phyloP scores from a whole-genome alignment of 345 rosid genomes.

The Reutealis trisperma region DNA sequence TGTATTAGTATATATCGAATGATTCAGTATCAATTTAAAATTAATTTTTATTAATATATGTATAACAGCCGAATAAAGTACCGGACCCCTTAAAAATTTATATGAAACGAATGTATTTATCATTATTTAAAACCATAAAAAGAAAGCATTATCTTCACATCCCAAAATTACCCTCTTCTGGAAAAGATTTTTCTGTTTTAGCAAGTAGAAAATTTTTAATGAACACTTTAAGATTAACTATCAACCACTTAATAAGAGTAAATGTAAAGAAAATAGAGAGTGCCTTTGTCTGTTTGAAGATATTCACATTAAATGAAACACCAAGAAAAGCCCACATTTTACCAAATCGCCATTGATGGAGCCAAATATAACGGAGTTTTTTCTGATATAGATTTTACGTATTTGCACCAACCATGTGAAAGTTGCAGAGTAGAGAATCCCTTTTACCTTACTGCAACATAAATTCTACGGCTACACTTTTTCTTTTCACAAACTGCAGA shows the following conservation, averaged over 20 bases:
- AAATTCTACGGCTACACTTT: neutral
- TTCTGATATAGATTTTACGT: neutral
- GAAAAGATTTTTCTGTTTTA: no score
- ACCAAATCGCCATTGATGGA: neutral
- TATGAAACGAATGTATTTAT: no score
- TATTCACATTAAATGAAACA: neutral
- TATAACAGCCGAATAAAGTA: no score
- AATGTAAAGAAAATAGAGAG: neutral
- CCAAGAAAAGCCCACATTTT: neutral
- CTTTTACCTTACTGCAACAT: conserved; percentile 1
- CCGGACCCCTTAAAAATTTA: no score
- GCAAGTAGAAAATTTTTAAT: no score
- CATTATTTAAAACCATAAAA: no score
- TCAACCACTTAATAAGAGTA: no score
- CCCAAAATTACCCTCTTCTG: no score
- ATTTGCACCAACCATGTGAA: neutral
- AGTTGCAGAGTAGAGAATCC: conserved; percentile 1
- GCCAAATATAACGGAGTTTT: neutral
- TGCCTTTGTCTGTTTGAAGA: neutral
- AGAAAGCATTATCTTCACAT: neutral
- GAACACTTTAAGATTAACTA: no score
- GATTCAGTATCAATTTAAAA: no score
- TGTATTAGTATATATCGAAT: no score
- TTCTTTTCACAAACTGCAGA: neutral
- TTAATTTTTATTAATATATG: no score